phyloP scores from a whole-genome alignment of 2,329 filamentous ascomycete species.

The Rhytidhysteron rufulum region DNA sequence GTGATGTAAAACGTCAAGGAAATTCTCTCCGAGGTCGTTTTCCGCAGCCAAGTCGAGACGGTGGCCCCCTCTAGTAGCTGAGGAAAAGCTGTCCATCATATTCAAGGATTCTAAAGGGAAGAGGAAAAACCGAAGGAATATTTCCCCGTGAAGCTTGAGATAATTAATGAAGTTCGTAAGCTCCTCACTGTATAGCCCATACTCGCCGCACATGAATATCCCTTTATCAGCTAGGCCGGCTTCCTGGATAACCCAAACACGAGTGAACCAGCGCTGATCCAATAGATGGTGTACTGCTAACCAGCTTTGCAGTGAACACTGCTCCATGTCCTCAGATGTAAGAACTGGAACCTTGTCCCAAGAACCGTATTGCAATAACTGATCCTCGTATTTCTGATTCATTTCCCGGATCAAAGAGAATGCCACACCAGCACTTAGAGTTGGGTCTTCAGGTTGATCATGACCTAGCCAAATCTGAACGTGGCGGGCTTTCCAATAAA shows the following conservation, averaged over 20 bases:
- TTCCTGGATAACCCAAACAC: background rate
- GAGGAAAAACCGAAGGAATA: background rate
- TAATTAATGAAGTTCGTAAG: background rate
- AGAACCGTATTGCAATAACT: background rate
- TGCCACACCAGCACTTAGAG: background rate
- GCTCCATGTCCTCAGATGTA: background rate
- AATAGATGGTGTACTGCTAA: background rate
- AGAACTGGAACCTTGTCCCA: background rate
- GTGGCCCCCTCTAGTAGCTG: background rate
- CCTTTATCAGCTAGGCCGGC: background rate
- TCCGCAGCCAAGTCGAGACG: background rate
- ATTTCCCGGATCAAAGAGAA: background rate
- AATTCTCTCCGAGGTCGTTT: too few species aligned
- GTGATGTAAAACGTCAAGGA: background rate
- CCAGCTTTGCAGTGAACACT: background rate
- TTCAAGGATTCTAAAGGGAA: background rate
- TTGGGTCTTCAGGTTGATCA: background rate
- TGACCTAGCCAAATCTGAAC: background rate
- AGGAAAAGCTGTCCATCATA: background rate
- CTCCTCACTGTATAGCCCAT: background rate
- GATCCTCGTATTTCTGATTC: background rate
- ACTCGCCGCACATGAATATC: background rate
- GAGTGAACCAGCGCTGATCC: background rate
- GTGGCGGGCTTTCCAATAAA: background rate
- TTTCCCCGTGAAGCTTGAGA: background rate